These are phyloP conservation scores for Trichaptum fuscoviolaceum DNA, from an alignment of 768 basidiomycete genomes.

Conservation along the genomic window DNA sequence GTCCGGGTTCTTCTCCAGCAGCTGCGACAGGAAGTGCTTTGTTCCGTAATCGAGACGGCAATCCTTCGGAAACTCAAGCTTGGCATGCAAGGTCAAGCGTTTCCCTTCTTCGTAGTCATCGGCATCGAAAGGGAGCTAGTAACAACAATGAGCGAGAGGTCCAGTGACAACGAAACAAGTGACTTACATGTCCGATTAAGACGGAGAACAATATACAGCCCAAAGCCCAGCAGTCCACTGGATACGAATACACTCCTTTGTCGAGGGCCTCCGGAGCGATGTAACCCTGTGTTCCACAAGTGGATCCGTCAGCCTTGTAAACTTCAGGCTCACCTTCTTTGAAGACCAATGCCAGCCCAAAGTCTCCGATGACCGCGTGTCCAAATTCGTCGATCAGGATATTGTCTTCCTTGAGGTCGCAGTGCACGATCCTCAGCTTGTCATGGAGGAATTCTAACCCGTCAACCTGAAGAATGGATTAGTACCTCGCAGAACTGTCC, in stretches of 20 bases:
- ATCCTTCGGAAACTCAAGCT: not conserved
- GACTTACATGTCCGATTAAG: constrained; percentile 38
- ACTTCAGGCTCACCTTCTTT: constrained; percentile 1
- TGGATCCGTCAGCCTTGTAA: constrained; percentile 14
- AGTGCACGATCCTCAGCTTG: constrained; percentile 32
- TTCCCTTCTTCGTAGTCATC: not conserved
- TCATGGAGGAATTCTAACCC: constrained; percentile 1
- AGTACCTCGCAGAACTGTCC: not conserved
- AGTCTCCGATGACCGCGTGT: constrained; percentile 13
- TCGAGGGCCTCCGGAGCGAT: constrained; percentile 42
- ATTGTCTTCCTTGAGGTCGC: constrained; percentile 50
- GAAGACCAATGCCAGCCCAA: constrained; percentile 15
- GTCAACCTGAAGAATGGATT: not conserved
- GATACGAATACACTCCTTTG: constrained; percentile 37
- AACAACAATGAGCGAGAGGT: not conserved
- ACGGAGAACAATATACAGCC: constrained; percentile 44
- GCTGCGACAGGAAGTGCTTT: not conserved
- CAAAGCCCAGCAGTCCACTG: constrained; percentile 41
- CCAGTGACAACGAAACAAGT: not conserved
- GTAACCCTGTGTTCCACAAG: constrained; percentile 40
- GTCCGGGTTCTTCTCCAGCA: not conserved
- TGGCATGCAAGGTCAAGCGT: not conserved
- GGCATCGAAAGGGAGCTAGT: not conserved
- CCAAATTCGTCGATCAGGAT: constrained; percentile 31
- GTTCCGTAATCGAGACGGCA: not conserved